phyloP scores from a whole-genome alignment of 192 early-diverging fungal species.

The Pilaira anomala region DNA sequence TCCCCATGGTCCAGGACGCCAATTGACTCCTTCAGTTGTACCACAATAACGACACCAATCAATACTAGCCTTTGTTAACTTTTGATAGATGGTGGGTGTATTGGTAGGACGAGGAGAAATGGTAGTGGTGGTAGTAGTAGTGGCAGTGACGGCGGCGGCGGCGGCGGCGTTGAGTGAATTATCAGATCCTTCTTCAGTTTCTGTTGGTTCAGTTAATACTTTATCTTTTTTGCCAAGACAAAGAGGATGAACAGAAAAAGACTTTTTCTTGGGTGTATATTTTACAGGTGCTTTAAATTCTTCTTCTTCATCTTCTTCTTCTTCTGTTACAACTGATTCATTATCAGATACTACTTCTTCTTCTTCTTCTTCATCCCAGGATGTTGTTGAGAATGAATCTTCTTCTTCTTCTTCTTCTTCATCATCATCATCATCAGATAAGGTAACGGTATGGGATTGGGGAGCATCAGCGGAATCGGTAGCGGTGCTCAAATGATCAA shows the following conservation, averaged over 20 bases:
- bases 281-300: background rate
- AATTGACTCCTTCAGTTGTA: constrained; percentile 83
- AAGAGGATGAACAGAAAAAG: too few species aligned
- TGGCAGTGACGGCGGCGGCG: background rate
- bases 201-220: constrained; percentile 3
- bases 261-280: too few species aligned
- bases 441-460: background rate
- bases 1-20: constrained; percentile 93
- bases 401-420: too few species aligned
- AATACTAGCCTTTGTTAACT: constrained; percentile 56
- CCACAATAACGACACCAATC: constrained; percentile 95
- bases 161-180: background rate
- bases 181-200: background rate
- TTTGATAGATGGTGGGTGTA: constrained; percentile 60
- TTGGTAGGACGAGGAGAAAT: constrained; percentile 28
- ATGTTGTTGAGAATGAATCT: constrained; percentile 15
- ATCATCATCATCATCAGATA: constrained; percentile 5
- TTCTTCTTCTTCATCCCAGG: constrained; percentile 20
- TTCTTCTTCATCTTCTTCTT: constrained; percentile 7
- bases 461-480: constrained; percentile 8
- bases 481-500: constrained; percentile 7
- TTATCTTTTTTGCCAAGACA: too few species aligned
- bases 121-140: background rate
- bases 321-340: background rate
- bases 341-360: background rate